phyloP scores from a whole-genome alignment of 2,329 filamentous ascomycete genomes.

The Botrytis byssoidea region DNA sequence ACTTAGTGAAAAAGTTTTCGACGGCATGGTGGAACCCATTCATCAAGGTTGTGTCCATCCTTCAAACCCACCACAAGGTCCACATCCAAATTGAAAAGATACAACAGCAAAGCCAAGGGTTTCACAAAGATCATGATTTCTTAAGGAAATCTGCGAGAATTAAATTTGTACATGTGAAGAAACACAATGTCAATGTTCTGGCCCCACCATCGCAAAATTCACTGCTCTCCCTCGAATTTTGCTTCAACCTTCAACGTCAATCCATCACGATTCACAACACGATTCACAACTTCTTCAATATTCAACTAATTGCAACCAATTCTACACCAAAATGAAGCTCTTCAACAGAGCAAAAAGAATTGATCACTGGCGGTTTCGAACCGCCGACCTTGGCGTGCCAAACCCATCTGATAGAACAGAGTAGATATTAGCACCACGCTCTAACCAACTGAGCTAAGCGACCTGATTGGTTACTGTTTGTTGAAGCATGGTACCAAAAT shows the following conservation, averaged over 20 bases:
- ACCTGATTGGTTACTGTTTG: neutral
- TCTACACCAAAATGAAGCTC: neutral
- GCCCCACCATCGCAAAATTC: neutral
- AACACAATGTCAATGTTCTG: neutral
- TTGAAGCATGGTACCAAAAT: fast-evolving
- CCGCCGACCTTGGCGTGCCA: conserved; percentile 7
- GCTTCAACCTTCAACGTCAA: neutral
- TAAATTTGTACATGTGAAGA: neutral
- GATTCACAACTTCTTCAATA: neutral
- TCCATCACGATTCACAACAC: neutral
- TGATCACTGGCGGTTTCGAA: conserved; percentile 6
- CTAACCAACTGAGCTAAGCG: conserved; percentile 12
- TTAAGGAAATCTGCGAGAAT: neutral
- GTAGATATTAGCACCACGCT: conserved; percentile 5
- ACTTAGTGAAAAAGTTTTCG: neutral
- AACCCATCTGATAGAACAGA: too few species aligned
- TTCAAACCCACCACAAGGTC: neutral
- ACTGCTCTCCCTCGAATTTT: neutral
- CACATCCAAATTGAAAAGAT: neutral
- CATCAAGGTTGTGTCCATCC: neutral
- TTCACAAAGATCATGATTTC: neutral
- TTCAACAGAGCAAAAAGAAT: neutral
- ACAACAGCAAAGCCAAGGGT: neutral
- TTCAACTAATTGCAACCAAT: neutral
- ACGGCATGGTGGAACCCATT: neutral